These are phyloP conservation scores for Ophiostoma australiae DNA, from an alignment of 2,329 filamentous ascomycete species.

Conservation along the genomic window DNA sequence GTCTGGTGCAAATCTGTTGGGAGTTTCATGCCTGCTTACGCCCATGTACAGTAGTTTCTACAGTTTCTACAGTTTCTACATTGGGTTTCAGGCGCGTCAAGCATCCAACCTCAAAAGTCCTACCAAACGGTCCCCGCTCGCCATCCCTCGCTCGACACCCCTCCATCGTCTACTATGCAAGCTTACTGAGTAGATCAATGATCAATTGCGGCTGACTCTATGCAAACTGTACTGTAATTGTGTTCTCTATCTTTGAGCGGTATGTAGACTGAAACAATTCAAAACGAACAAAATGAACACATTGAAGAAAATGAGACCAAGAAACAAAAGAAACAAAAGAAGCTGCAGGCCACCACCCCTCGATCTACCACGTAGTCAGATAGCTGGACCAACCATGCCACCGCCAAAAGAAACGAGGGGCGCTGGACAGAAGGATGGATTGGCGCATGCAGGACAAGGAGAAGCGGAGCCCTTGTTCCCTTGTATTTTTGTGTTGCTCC, in stretches of 20 bases:
- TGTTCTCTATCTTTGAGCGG: not conserved
- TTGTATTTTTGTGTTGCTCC: not conserved
- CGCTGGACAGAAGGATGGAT: constrained; percentile 1
- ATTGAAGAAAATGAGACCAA: not conserved
- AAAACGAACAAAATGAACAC: no score
- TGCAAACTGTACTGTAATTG: not conserved
- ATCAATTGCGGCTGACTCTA: not conserved
- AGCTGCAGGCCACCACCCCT: not conserved
- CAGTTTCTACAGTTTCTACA: not conserved
- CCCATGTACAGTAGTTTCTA: not conserved
- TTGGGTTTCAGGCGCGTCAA: not conserved
- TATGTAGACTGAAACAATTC: not conserved
- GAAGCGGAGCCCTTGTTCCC: not conserved
- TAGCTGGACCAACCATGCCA: not conserved
- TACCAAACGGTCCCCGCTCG: not conserved
- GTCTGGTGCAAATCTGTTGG: not conserved
- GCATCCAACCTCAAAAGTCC: not conserved
- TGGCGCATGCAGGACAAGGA: constrained; percentile 11
- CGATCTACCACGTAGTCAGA: not conserved
- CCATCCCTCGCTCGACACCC: not conserved
- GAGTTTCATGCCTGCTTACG: not conserved
- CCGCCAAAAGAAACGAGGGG: constrained; percentile 1
- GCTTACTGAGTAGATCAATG: not conserved
- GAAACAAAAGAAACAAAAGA: not conserved
- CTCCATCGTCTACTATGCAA: not conserved